phyloP scores from a whole-genome alignment of 345 rosid genomes.

The Brassica nigra region DNA sequence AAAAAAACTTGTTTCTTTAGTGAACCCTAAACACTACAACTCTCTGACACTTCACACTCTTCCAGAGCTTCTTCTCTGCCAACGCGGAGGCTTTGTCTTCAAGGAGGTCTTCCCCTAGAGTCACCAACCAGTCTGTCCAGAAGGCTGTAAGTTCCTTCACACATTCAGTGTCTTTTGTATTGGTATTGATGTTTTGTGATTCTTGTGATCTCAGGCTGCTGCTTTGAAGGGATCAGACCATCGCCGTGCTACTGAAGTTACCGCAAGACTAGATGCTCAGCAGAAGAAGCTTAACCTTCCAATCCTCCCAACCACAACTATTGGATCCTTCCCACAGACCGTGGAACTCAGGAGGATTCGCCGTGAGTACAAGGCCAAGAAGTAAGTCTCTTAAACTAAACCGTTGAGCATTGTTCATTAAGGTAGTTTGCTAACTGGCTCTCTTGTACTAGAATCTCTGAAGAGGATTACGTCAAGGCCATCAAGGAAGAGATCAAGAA shows the following conservation, averaged over 20 bases:
- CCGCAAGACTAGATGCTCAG: slow-evolving; percentile 86
- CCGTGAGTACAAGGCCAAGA: slow-evolving; percentile 97
- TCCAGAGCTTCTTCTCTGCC: slow-evolving; percentile 74
- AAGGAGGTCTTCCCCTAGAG: slow-evolving; percentile 88
- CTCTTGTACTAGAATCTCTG: slow-evolving; percentile 69
- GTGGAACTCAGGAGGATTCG: slow-evolving; percentile 94
- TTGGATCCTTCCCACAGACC: slow-evolving; percentile 97
- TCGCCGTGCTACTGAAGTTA: slow-evolving; percentile 86
- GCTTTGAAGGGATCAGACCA: slow-evolving; percentile 91
- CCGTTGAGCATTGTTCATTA: neutral
- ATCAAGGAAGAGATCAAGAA: slow-evolving; percentile 92
- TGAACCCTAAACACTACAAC: neutral
- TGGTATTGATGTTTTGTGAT: neutral
- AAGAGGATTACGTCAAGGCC: slow-evolving; percentile 81
- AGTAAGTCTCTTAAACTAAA: slow-evolving; percentile 37
- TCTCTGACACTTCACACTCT: slow-evolving; percentile 31
- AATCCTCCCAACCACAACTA: slow-evolving; percentile 92
- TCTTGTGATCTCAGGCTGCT: slow-evolving; percentile 72
- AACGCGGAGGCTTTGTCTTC: slow-evolving; percentile 87
- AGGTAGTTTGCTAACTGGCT: slow-evolving; percentile 8
- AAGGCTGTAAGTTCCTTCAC: slow-evolving; percentile 68
- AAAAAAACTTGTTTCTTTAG: slow-evolving; percentile 13
- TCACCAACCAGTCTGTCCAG: slow-evolving; percentile 88
- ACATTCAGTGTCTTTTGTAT: neutral
- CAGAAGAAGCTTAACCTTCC: slow-evolving; percentile 98